Evolutionary conservation across 352 stramenopile genomes (phyloP), one percentile per base, ranked within the genome.

Genomic region (Phytophthora podocarpi): DNA sequence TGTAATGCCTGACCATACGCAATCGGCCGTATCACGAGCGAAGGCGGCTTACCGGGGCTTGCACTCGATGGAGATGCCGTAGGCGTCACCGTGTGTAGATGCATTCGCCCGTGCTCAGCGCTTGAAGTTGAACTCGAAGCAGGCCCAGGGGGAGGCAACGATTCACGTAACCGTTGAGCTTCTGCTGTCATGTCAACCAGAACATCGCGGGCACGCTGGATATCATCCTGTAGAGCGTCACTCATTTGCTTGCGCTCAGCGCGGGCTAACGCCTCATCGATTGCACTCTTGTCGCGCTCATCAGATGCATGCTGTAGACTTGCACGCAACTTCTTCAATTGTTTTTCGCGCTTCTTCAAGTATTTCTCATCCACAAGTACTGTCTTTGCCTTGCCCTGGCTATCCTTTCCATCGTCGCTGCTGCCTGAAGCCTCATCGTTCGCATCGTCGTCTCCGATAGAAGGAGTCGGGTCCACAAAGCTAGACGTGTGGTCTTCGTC

Each of bases 361-460:
- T 94, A 94, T 50, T 79, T 79, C 12, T 92, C 81, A 41, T 94
- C 85, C 50, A 94, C 68, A 3, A 94, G 55, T 26, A 90, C 76
- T 13, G 83, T 60, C 26, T 69, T 76, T 3, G 53, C 41, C 18
- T 72, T 71, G n/a, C 51, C 59, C 13, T 70, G 59, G 20, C 35
- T 48, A 13, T 80, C 59, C 13, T 82, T 76, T 5, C 68, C 68
- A 34, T 76, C 68, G 23, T 76, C 68, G 18, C 68, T 62, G 40
- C 64, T 70, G 23, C 63, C 70, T 27, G 62, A 72, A 27, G 48
- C 67, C 9, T 76, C 67, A 11, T 72, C 62, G 21, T 62, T 62
- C 10, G 7, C 30, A 26, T 74, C 62, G 9, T 80, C 68, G 2
- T 79, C 70, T n/a, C 45, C 46, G 20, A 40, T 60, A 56, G 28